Percentiles rank a stretch among this genome's conserved stretches.
Evolutionary conservation across 2,329 filamentous ascomycete species (phyloP).

Genomic region (Botrytis fragariae): DNA sequence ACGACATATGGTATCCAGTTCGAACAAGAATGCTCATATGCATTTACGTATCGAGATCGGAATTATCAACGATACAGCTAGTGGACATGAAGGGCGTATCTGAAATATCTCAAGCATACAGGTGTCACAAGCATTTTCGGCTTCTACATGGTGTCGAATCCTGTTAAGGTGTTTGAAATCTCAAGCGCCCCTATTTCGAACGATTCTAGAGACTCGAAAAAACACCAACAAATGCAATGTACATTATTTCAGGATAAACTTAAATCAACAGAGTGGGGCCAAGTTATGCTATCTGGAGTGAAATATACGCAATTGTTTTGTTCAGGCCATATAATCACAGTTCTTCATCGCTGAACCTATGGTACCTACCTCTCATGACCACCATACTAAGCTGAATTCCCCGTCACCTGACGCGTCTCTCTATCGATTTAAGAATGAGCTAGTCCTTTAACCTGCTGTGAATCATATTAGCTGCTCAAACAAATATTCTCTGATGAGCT

Average conservation of each 20-base stretch:
- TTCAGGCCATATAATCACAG: background rate
- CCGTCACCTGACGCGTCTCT: background rate
- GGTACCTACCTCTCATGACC: background rate
- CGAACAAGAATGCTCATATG: background rate
- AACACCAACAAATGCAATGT: background rate
- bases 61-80: background rate
- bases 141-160: background rate
- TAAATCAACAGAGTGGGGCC: background rate
- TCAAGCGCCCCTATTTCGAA: background rate
- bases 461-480: background rate
- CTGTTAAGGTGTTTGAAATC: background rate
- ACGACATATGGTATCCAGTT: background rate
- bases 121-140: background rate
- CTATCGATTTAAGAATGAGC: background rate
- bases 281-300: background rate
- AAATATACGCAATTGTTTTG: background rate
- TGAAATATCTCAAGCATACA: background rate
- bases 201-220: background rate
- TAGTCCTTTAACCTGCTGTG: background rate
- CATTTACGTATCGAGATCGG: background rate
- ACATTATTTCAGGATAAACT: background rate
- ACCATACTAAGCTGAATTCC: background rate
- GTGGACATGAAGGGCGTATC: background rate
- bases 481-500: background rate
- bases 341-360: background rate